Conservation (phyloP, 768 basidiomycete genomes). For the Trametes cinnabarina region DNA sequence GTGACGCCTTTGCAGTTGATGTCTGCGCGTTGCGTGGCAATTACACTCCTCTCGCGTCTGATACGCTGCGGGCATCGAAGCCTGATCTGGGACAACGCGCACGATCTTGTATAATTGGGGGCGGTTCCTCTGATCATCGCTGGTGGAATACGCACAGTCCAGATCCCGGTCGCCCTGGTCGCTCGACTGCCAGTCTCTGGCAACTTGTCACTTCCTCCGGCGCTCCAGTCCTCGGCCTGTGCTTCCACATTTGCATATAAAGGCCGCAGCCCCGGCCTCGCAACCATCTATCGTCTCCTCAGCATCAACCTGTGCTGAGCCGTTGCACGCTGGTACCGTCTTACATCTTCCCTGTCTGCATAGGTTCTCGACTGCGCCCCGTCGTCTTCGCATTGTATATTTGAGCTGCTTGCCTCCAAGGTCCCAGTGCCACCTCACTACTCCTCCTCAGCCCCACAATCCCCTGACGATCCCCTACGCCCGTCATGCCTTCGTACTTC, state of each 20-base stretch:
- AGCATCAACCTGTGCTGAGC: conserved; percentile 13
- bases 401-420: conserved; percentile 1
- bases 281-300: conserved; percentile 16
- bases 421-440: conserved; percentile 6
- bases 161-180: conserved; percentile 17
- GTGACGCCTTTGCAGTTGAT: neutral
- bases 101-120: conserved; percentile 19
- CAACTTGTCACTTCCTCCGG: neutral
- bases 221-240: neutral
- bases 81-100: conserved; percentile 13
- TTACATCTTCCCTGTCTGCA: neutral
- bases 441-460: neutral
- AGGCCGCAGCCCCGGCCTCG: conserved; percentile 11
- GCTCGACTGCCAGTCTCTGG: conserved; percentile 1
- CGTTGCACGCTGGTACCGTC: conserved; percentile 6
- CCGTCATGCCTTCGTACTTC: conserved; percentile 48
- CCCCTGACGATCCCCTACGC: neutral
- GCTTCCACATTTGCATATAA: conserved; percentile 1
- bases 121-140: conserved; percentile 22
- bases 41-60: conserved; percentile 18
- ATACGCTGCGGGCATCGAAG: conserved; percentile 18
- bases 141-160: conserved; percentile 16
- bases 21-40: conserved; percentile 12
- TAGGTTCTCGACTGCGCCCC: neutral
- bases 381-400: conserved; percentile 12